Evolutionary conservation across 306 rosid genomes (phyloP).

Genomic region (Rubus parviflorus): DNA sequence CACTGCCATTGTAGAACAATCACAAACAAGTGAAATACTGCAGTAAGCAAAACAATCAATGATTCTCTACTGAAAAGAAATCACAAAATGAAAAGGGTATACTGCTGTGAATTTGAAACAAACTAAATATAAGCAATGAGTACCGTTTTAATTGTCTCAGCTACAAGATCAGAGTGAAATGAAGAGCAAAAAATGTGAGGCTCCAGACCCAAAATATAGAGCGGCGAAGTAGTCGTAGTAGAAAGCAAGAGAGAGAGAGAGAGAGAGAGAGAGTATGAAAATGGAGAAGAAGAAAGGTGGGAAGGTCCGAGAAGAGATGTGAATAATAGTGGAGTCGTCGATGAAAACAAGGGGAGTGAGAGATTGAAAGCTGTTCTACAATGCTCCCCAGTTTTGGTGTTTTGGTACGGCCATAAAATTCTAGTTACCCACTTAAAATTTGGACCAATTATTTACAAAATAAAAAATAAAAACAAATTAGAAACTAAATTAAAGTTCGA

Average conservation of each 20-base stretch:
- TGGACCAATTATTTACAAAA: too few relatives aligned
- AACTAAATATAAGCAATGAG: too few relatives aligned
- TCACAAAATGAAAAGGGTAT: too few relatives aligned
- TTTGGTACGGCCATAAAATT: too few relatives aligned
- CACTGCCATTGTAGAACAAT: not conserved
- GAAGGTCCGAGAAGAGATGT: slow-evolving; percentile 8
- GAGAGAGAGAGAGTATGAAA: not conserved
- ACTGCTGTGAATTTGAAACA: too few relatives aligned
- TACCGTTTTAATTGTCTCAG: too few relatives aligned
- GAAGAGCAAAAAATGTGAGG: not conserved
- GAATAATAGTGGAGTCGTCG: slow-evolving; percentile 23
- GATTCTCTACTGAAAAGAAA: not conserved
- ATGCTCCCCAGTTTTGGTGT: too few relatives aligned
- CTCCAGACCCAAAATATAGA: not conserved
- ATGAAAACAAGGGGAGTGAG: slow-evolving; percentile 41
- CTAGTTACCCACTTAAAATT: too few relatives aligned
- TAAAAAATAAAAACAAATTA: too few relatives aligned
- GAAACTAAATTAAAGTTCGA: too few relatives aligned
- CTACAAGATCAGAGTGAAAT: slow-evolving; percentile 1
- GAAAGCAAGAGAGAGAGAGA: not conserved
- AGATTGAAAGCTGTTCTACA: slow-evolving; percentile 30
- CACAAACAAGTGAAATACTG: not conserved
- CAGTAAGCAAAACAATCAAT: not conserved
- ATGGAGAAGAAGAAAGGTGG: not conserved
- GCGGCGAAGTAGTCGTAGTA: not conserved